Percentiles rank a stretch among this genome's conserved stretches.
Evolutionary conservation across 2,329 filamentous ascomycete species (phyloP).

Genomic region (Xylaria sp.): DNA sequence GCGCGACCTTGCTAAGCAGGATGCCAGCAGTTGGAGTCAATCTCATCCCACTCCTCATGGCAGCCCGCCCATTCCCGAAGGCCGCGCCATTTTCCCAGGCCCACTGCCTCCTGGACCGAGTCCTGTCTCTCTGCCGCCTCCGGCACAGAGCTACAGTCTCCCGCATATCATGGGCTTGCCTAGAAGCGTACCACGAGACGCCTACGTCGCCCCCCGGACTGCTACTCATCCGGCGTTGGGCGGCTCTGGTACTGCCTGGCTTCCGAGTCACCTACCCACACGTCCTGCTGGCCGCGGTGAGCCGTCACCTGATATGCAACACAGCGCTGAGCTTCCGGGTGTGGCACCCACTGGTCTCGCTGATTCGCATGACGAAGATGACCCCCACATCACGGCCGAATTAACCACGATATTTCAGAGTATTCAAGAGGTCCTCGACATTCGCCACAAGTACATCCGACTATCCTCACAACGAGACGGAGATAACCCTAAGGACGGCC

Average conservation of each 20-base stretch:
- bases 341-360: constrained; percentile 58
- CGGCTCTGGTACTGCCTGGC: constrained; percentile 15
- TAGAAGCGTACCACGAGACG: constrained; percentile 16
- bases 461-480: constrained; percentile 75
- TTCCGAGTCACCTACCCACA: constrained; percentile 15
- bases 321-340: constrained; percentile 43
- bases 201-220: constrained; percentile 28
- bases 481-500: constrained; percentile 83
- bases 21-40: constrained; percentile 35
- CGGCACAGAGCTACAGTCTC: constrained; percentile 30
- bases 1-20: constrained; percentile 46
- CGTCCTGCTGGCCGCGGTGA: constrained; percentile 16
- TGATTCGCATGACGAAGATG: constrained; percentile 63
- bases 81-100: constrained; percentile 9
- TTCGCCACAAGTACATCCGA: constrained; percentile 81
- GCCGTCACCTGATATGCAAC: constrained; percentile 18
- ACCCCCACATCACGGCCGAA: constrained; percentile 77
- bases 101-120: constrained; percentile 27
- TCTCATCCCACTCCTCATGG: constrained; percentile 40
- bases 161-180: constrained; percentile 28
- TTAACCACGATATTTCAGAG: constrained; percentile 82
- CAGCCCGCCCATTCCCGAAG: constrained; percentile 39
- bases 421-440: constrained; percentile 82
- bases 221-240: constrained; percentile 32
- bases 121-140: constrained; percentile 26